Evolutionary conservation across 2,329 filamentous ascomycete species (phyloP), one percentile per base, ranked within the genome.

Genomic region (Alternaria incomplexa): DNA sequence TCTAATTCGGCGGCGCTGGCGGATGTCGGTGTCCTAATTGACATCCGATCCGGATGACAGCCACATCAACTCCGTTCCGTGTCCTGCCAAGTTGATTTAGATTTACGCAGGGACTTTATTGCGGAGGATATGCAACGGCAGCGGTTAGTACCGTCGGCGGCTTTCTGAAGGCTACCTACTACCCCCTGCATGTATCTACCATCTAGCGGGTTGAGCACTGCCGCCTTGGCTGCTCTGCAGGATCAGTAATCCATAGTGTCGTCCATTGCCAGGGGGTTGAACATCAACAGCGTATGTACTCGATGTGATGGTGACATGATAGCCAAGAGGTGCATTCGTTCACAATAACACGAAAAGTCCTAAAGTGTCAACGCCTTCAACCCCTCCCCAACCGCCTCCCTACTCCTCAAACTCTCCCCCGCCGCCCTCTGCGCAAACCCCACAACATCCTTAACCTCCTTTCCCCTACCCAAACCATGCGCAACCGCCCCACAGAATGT

Each of bases 401-500:
- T 82, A 76, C 91, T 93, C 78, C 87, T 90, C 73, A 99, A 81
- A 13, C 93, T 96, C 81, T 93, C 81, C 1, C 92, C 87, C 4
- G 94, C 93, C 3, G 91, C 95, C 73, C 85, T 86, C 81, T 98
- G 96, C 28, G 94, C 95, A 36, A 96, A 80, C 61, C 89, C 84
- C n/a, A 99, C 84, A 58, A 96, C 79, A 50, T 90, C 85, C 64
- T 89, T 86, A 13, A 89, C 76, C 20, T 71, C 73, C 60, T 73
- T 89, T 81, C 62, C 87, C 76, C 63, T 77, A 17, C 89, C 89
- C 68, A 98, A 77, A 0, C 92, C 93, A 1, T 93, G 91, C n/a
- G 97, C 83, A 59, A 97, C 71, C 13, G 93, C 91, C 0, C 95
- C 96, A 9, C 96, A 84, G 77, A 98, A 94, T 0, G 96, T 97